These are phyloP conservation scores for Yamadazyma dushanensis DNA, from an alignment of 1,139 yeast species.

Conservation along the genomic window DNA sequence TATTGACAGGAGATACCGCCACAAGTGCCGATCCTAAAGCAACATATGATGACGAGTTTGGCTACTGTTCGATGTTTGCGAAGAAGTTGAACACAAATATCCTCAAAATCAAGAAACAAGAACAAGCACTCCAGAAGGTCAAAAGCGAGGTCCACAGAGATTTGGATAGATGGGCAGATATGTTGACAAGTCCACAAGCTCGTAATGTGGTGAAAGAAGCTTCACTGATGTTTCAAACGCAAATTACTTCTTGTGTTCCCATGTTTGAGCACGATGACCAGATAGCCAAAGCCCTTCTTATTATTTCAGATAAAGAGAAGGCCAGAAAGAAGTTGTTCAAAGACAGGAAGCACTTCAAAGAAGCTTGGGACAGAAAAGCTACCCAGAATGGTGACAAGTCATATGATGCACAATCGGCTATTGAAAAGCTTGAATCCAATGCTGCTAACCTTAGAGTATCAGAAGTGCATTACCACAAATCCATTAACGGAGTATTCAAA, in stretches of 20 bases:
- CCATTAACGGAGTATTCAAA: slow-evolving; percentile 46
- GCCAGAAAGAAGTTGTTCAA: slow-evolving; percentile 39
- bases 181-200: slow-evolving; percentile 7
- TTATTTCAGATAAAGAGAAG: slow-evolving; percentile 52
- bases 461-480: slow-evolving; percentile 48
- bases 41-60: slow-evolving; percentile 3
- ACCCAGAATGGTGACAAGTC: slow-evolving; percentile 45
- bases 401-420: slow-evolving; percentile 34
- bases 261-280: slow-evolving; percentile 10
- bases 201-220: slow-evolving; percentile 11
- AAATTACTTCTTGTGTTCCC: slow-evolving; percentile 4
- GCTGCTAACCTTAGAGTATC: slow-evolving; percentile 50
- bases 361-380: slow-evolving; percentile 38
- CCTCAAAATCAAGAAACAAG: slow-evolving; percentile 13
- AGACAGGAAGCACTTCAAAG: slow-evolving; percentile 34
- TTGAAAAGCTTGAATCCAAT: slow-evolving; percentile 52
- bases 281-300: slow-evolving; percentile 34
- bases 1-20: background rate
- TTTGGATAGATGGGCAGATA: slow-evolving; percentile 12
- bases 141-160: slow-evolving; percentile 12
- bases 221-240: slow-evolving; percentile 9
- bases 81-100: slow-evolving; percentile 12
- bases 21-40: background rate
- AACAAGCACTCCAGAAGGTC: slow-evolving; percentile 11
- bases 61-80: slow-evolving; percentile 8